Evolutionary conservation across 1,284 basidiomycete species (phyloP), one percentile per base, ranked within the genome.

Genomic region (Ustilago shanxiensis): DNA sequence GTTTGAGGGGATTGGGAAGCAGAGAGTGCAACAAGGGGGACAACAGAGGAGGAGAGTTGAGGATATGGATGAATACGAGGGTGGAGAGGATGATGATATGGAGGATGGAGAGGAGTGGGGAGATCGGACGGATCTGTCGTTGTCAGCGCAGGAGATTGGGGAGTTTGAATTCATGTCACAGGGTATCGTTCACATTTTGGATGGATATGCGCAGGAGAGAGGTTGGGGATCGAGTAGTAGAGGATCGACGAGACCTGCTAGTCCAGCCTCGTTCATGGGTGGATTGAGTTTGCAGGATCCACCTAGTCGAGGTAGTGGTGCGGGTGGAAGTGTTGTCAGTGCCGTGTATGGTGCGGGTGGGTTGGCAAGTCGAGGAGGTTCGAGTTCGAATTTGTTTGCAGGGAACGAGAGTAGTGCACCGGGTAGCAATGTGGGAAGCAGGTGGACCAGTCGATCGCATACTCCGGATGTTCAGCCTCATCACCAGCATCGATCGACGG

Each of bases 1-100:
- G 1, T 98, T 95, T 79, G 93, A 98, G 82, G 95, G 95, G 8
- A 82, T 85, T 47, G 81, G 80, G 10, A 79, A 82, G 58, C 41
- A 55, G 29, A 56, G 28, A 28, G 28, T 53, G 45, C 20, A 29
- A 7, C 52, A 24, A 59, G 50, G 47, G 24, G 29, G 54, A 51
- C 49, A 44, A 26, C 31, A 20, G 28, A 39, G 50, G 37, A n/a
- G 28, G 41, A 10, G 41, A 16, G 62, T 22, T 16, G 50, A 58
- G 10, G 62, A 64, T 13, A 57, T 59, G 44, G 63, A 71, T 22
- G 60, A 70, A 53, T 60, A 56, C 39, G 67, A 72, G 20, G 62
- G 49, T 24, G 67, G 60, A 33, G 60, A 68, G 18, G 75, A 61
- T 24, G 70, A 62, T 8, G 69, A 61, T 5, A 6, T 33, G 28